Conservation (phyloP, 495 filamentous ascomycete genomes). For the Cladorrhinum samala region DNA sequence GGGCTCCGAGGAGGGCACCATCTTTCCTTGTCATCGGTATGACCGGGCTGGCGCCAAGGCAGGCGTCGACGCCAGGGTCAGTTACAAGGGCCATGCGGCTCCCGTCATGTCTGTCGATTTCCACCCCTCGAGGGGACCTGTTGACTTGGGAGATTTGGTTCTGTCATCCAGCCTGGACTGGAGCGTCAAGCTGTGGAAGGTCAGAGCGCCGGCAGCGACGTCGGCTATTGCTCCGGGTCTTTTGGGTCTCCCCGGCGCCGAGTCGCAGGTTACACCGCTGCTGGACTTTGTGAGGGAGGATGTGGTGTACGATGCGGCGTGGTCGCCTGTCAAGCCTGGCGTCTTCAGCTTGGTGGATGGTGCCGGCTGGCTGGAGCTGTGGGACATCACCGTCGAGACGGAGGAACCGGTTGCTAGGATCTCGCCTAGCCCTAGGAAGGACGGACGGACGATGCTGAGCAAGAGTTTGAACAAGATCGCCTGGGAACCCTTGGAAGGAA, state of each 20-base stretch:
- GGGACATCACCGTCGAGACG: slow-evolving; percentile 87
- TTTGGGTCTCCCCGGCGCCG: slow-evolving; percentile 37
- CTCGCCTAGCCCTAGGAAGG: slow-evolving; percentile 56
- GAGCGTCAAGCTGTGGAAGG: slow-evolving; percentile 95
- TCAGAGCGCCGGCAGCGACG: slow-evolving; percentile 67
- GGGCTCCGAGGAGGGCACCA: slow-evolving; percentile 91
- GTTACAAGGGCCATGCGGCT: slow-evolving; percentile 81
- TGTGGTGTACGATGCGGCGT: slow-evolving; percentile 89
- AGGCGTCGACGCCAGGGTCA: slow-evolving; percentile 78
- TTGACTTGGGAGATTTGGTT: slow-evolving; percentile 94
- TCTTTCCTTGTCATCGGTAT: slow-evolving; percentile 94
- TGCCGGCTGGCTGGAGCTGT: slow-evolving; percentile 86
- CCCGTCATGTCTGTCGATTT: slow-evolving; percentile 96
- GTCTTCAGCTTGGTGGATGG: slow-evolving; percentile 94
- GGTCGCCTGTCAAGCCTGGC: slow-evolving; percentile 86
- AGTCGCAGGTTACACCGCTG: slow-evolving; percentile 58
- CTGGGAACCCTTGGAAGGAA: slow-evolving; percentile 87
- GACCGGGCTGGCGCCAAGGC: slow-evolving; percentile 95
- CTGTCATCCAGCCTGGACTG: slow-evolving; percentile 84
- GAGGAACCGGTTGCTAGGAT: slow-evolving; percentile 82
- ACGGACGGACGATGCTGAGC: slow-evolving; percentile 54
- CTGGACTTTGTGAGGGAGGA: slow-evolving; percentile 90
- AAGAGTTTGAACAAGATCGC: slow-evolving; percentile 86
- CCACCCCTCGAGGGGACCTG: slow-evolving; percentile 81
- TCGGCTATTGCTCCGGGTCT: slow-evolving; percentile 40